Base-by-base conservation (phyloP, 139 green algal species). In the Limnomonas spitsbergensis region DNA sequence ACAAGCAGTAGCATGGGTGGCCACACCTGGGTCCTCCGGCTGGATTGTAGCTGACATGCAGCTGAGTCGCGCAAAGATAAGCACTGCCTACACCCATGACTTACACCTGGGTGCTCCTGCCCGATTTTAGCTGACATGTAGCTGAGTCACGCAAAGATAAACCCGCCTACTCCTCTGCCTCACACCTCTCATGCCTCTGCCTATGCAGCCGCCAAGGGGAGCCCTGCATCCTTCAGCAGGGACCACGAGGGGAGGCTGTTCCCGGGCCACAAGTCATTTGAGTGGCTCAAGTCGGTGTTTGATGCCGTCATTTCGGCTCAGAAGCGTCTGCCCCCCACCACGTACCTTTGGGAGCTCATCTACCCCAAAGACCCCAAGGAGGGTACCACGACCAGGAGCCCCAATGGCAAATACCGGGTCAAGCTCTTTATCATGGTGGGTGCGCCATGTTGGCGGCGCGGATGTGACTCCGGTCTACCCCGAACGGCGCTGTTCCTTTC, bases 321-420 rank as follows among this genome's bases (percentile, higher is more conserved):
- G 34, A 52, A 69, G 31, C 27, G 14, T 4, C 42, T 80, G 3
- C 32, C 39, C 38, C 69, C 80, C 32, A 86, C 83, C 20, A 67
- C 89, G 24, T 92, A 87, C 66, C 53, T 95, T 32, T 95, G 88
- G 89, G 89, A 94, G 85, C 84, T 89, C n/a, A 90, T 95, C 42
- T 82, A 85, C 38, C 91, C 90, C 2, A 87, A 92, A 69, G 89
- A 91, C 56, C n/a, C n/a, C n/a, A 89, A 88, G 69, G 85, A 89
- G 39, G 83, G 84, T 9, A 76, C 84, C 52, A 82, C 85, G 20
- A 66, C 66, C 1, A 84, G 82, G 47, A 73, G 77, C 0, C 38
- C 84, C 7, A 83, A 6, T 68, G 91, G 91, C 1, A 86, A 85
- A 42, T 95, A 94, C 82, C 71, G 76, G 37, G 78, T 95, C 29